Conservation (phyloP, 192 early-diverging fungal genomes). For the Coemansia sp. region DNA sequence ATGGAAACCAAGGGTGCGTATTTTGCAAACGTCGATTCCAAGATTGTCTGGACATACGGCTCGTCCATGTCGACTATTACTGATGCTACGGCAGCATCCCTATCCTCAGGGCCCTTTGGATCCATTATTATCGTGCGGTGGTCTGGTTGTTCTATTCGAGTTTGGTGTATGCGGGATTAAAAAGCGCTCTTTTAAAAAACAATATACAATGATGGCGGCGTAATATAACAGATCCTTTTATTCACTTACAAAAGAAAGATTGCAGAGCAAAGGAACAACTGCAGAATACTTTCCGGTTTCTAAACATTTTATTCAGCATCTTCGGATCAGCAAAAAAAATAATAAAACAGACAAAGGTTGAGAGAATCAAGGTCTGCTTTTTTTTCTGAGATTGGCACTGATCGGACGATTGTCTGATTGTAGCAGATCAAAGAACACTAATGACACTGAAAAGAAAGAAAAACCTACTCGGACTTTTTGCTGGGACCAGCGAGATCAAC, state of each 20-base stretch:
- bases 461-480: constrained; percentile 10
- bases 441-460: not conserved
- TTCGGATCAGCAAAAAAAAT: too few species aligned
- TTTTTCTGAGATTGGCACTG: not conserved
- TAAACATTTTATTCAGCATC: not conserved
- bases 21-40: constrained; percentile 22
- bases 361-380: not conserved
- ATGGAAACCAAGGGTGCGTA: constrained; percentile 16
- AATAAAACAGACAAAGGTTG: too few species aligned
- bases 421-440: not conserved
- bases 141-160: too few species aligned
- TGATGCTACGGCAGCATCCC: constrained; percentile 3
- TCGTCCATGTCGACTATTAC: constrained; percentile 55
- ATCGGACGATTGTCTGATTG: not conserved
- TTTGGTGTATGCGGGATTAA: too few species aligned
- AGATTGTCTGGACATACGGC: constrained; percentile 54
- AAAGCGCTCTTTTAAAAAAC: too few species aligned
- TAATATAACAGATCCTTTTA: too few species aligned
- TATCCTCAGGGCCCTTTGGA: not conserved
- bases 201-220: too few species aligned
- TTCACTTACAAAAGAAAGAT: not conserved
- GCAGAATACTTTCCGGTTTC: not conserved
- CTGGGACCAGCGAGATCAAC: constrained; percentile 8
- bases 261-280: not conserved
- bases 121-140: not conserved